A percentile compares a stretch with the other conserved stretches of the same genome.
Evolutionary conservation across 2,329 filamentous ascomycete genomes (phyloP).

Genomic region (Emmonsiellopsis sp.): DNA sequence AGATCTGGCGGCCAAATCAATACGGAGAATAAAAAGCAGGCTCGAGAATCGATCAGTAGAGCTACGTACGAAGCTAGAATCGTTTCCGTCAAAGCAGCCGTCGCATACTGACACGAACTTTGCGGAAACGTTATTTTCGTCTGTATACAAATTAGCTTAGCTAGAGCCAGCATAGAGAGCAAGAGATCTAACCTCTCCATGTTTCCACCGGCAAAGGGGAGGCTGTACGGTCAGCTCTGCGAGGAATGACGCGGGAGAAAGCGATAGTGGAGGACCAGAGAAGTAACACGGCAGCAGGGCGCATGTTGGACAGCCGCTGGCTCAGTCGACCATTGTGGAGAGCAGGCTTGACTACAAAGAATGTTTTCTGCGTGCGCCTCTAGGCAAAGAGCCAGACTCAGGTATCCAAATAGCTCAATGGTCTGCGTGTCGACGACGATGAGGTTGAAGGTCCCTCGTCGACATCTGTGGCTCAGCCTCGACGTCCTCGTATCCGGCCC

Average conservation of each 20-base stretch:
- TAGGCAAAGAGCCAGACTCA: neutral
- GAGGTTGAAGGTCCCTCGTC: neutral
- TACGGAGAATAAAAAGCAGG: neutral
- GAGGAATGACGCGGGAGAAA: conserved; percentile 1
- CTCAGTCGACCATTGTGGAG: neutral
- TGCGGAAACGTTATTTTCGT: conserved; percentile 13
- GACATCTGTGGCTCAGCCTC: conserved; percentile 1
- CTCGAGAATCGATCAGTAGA: neutral
- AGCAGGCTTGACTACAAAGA: neutral
- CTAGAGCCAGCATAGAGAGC: neutral
- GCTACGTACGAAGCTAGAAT: conserved; percentile 11
- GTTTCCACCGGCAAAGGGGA: neutral
- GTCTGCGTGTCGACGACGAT: neutral
- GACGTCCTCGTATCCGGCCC: neutral
- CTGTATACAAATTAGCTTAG: conserved; percentile 9
- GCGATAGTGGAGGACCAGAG: neutral
- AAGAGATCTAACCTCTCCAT: conserved; percentile 5
- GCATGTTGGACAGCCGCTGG: conserved; percentile 1
- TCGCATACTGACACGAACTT: conserved; percentile 16
- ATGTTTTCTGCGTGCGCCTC: neutral
- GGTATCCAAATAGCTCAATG: neutral
- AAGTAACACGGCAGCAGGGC: neutral
- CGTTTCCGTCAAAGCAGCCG: conserved; percentile 10
- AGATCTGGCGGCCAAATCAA: conserved; percentile 15
- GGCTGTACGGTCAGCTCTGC: neutral